A percentile compares a stretch with the other conserved stretches of the same genome.
Evolutionary conservation across 371 early-diverging fungal species (phyloP).

Genomic region (Thermomucor indicae-seudaticae): DNA sequence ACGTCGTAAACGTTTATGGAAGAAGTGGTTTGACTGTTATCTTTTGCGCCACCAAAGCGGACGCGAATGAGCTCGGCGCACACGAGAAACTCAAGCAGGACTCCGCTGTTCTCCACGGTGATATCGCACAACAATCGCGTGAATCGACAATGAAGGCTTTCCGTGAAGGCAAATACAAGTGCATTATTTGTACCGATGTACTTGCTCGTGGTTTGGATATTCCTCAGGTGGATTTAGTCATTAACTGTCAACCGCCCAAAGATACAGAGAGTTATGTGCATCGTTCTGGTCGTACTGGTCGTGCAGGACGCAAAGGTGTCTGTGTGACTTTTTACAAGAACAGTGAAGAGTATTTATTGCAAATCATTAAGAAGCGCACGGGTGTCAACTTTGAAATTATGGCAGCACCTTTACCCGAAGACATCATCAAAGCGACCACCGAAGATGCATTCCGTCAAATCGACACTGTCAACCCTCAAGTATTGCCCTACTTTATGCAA

Average conservation of each 20-base stretch:
- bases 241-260: constrained; percentile 95
- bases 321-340: constrained; percentile 93
- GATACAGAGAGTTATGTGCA: constrained; percentile 96
- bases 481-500: constrained; percentile 70
- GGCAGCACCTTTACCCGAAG: constrained; percentile 85
- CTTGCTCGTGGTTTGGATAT: constrained; percentile 98
- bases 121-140: constrained; percentile 86
- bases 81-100: constrained; percentile 74
- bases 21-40: constrained; percentile 81
- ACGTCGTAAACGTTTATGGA: constrained; percentile 83
- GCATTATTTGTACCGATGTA: constrained; percentile 93
- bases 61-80: constrained; percentile 84
- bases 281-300: constrained; percentile 97
- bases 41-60: constrained; percentile 90
- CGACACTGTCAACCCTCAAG: constrained; percentile 65
- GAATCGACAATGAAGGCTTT: constrained; percentile 88
- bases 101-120: constrained; percentile 92
- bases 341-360: constrained; percentile 72
- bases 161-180: constrained; percentile 79
- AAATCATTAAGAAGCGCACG: constrained; percentile 69
- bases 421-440: constrained; percentile 79
- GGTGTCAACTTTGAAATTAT: constrained; percentile 78
- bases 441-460: constrained; percentile 69
- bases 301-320: constrained; percentile 89
- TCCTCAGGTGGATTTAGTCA: constrained; percentile 94